Evolutionary conservation across 179 eudicot genomes (phyloP).

Genomic region (Silene vulgaris): DNA sequence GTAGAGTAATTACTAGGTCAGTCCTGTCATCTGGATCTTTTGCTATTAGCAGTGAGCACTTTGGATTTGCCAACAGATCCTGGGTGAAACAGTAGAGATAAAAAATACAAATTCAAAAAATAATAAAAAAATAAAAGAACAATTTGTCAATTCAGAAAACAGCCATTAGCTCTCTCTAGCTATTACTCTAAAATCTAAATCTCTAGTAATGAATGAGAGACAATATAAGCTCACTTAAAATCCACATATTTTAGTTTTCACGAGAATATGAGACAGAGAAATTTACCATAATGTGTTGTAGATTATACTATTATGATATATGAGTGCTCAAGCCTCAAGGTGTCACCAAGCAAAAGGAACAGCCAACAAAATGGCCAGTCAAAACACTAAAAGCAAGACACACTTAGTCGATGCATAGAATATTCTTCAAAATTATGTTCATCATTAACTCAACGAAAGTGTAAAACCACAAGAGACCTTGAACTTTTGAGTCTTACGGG

Average conservation of each 20-base stretch:
- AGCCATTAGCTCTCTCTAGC: background rate
- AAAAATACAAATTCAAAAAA: background rate
- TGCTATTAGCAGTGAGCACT: slow-evolving; percentile 84
- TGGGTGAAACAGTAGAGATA: slow-evolving; percentile 33
- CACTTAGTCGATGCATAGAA: background rate
- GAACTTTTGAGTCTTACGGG: background rate
- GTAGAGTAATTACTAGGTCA: slow-evolving; percentile 72
- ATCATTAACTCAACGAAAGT: background rate
- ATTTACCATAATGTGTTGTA: background rate
- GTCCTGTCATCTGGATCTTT: slow-evolving; percentile 94
- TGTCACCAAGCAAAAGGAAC: background rate
- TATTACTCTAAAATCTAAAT: background rate
- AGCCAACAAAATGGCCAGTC: background rate
- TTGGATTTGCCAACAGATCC: slow-evolving; percentile 75
- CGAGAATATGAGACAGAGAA: background rate
- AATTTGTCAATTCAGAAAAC: background rate
- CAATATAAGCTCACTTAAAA: background rate
- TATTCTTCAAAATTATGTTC: background rate
- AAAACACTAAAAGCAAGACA: background rate
- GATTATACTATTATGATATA: background rate
- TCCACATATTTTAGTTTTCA: background rate
- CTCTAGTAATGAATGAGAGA: background rate
- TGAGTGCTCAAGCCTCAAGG: background rate
- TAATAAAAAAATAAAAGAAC: background rate
- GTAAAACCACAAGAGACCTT: background rate